Evolutionary conservation across 169 alveolate genomes (phyloP).

Genomic region (Toxoplasma gondii): DNA sequence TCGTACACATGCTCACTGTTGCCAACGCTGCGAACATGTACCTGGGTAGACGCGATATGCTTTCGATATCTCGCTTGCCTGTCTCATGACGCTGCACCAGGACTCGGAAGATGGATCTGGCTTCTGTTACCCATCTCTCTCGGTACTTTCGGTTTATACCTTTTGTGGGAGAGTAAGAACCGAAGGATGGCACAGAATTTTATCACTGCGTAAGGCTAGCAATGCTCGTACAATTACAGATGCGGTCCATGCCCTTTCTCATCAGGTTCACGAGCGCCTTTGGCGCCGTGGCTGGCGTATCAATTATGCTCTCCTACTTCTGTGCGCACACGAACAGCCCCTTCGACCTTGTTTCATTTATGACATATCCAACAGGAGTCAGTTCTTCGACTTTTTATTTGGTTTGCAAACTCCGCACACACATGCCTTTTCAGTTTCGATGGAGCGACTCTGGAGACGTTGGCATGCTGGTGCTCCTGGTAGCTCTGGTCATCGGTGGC

Average conservation of each 20-base stretch:
- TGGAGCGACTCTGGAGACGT: conserved; percentile 55
- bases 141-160: background rate
- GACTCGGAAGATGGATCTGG: conserved; percentile 20
- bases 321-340: background rate
- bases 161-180: background rate
- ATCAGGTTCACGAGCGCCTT: conserved; percentile 46
- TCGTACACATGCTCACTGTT: background rate
- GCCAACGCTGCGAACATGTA: conserved; percentile 21
- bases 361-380: conserved; percentile 36
- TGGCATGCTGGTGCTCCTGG: background rate
- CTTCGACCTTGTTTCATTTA: conserved; percentile 36
- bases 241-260: background rate
- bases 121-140: background rate
- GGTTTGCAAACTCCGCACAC: background rate
- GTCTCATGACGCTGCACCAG: background rate
- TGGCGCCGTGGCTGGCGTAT: conserved; percentile 27
- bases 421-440: background rate
- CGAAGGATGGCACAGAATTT: conserved; percentile 10
- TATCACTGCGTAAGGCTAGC: conserved; percentile 8
- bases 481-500: background rate
- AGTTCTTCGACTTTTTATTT: background rate
- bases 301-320: background rate
- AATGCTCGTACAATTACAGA: too few species aligned
- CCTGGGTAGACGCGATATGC: background rate
- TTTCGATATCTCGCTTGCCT: background rate